Conservation (phyloP, 345 rosid species). For the Pseudoturritis turrita region DNA sequence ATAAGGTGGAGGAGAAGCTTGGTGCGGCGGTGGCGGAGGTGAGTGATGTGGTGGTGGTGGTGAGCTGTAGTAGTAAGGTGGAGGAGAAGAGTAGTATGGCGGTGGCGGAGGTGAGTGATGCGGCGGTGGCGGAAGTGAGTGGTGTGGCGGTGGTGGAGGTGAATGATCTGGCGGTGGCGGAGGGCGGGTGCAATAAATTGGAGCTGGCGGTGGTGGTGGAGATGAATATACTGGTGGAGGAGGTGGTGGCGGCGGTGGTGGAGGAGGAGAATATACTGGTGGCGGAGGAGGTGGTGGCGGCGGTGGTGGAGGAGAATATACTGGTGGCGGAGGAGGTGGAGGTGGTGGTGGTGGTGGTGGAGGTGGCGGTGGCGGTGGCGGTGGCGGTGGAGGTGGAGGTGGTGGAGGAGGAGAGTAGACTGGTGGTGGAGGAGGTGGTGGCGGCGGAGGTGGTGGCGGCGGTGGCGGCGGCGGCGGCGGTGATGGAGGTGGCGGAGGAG, state of each 20-base stretch:
- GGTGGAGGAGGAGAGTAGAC: constrained; percentile 32
- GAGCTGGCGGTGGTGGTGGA: constrained; percentile 33
- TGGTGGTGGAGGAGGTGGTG: constrained; percentile 13
- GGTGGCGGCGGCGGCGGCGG: constrained; percentile 28
- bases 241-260: constrained; percentile 40
- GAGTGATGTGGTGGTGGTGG: constrained; percentile 46
- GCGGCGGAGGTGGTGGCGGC: constrained; percentile 4
- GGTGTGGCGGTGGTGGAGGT: constrained; percentile 31
- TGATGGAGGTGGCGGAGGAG: constrained; percentile 34
- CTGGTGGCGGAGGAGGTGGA: constrained; percentile 32
- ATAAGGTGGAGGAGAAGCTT: constrained; percentile 40
- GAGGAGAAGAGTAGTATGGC: constrained; percentile 44
- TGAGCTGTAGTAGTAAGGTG: constrained; percentile 34
- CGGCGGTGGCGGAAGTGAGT: constrained; percentile 42
- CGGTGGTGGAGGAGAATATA: constrained; percentile 7
- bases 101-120: constrained; percentile 32
- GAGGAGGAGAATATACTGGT: constrained; percentile 21
- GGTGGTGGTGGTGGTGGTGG: constrained; percentile 38
- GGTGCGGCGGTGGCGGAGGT: constrained; percentile 41
- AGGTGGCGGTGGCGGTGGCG: constrained; percentile 8
- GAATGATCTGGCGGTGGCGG: constrained; percentile 24
- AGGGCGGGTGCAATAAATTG: constrained; percentile 27
- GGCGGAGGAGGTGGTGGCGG: constrained; percentile 35
- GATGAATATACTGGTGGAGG: constrained; percentile 13
- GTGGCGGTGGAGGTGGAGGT: not conserved